phyloP scores from a whole-genome alignment of 768 basidiomycete genomes.

The Boletus barrowsii region DNA sequence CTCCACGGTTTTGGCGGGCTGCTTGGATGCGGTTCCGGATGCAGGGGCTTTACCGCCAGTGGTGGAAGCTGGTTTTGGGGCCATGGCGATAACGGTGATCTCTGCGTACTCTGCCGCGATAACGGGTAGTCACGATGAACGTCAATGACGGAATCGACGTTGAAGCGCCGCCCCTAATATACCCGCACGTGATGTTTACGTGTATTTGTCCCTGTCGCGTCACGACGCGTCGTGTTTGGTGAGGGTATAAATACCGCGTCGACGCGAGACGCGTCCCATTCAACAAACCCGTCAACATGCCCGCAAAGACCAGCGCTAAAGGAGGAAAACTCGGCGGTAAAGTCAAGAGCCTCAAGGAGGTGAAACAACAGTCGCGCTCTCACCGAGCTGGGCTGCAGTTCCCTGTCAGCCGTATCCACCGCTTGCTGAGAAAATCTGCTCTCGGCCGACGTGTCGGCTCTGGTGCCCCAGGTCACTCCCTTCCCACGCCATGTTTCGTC shows the following conservation, averaged over 20 bases:
- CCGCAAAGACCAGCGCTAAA: constrained; percentile 28
- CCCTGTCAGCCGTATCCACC: constrained; percentile 90
- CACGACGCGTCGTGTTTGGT: constrained; percentile 40
- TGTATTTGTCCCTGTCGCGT: constrained; percentile 33
- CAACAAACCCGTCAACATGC: constrained; percentile 17
- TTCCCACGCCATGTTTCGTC: constrained; percentile 9
- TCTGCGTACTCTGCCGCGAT: background rate
- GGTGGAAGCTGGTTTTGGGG: constrained; percentile 67
- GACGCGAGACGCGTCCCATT: background rate
- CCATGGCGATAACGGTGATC: constrained; percentile 32
- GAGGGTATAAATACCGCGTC: constrained; percentile 22
- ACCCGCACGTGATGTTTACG: constrained; percentile 30
- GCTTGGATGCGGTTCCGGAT: constrained; percentile 55
- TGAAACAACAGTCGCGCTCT: constrained; percentile 65
- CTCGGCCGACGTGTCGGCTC: constrained; percentile 86
- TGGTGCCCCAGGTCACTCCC: constrained; percentile 68
- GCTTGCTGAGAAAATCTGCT: constrained; percentile 82
- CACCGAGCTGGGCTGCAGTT: constrained; percentile 78
- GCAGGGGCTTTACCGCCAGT: constrained; percentile 67
- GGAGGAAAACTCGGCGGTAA: constrained; percentile 50
- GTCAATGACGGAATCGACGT: constrained; percentile 11
- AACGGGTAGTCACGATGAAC: constrained; percentile 13
- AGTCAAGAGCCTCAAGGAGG: constrained; percentile 39
- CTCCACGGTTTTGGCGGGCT: constrained; percentile 53
- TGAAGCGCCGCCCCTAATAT: constrained; percentile 34